Base-by-base conservation (phyloP, 192 early-diverging fungal species). In the Coemansia sp. region DNA sequence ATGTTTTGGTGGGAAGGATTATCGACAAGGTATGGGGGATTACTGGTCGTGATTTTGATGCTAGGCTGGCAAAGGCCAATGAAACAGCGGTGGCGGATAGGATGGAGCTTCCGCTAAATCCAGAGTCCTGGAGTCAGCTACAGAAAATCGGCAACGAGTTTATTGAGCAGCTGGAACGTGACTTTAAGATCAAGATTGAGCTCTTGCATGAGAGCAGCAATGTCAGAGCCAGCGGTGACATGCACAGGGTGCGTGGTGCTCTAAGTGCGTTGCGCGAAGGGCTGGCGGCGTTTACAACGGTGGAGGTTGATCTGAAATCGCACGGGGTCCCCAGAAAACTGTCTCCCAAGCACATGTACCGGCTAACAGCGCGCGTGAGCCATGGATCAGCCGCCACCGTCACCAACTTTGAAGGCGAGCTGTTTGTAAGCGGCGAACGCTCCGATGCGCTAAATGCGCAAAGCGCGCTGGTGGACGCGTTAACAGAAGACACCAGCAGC, bases 11-110 rank as follows among this genome's bases (percentile, higher is more conserved):
- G 5, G 57, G 65, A 32, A 51, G 79, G 58, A 76, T 82, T 30
- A 64, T 82, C 28, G 52, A 61, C 51, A 45, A 64, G 0, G 68
- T 76, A 29, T 82, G 79, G 79, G 70, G 79, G 5, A 71, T 73
- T 3, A 70, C 71, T 10, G 28, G 36, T 1, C 55, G 56, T 12
- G 56, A 66, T 1, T 25, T 82, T 2, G 66, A 64, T 14, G 38
- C 30, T 8, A 48, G 67, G 42, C 58, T 68, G 6, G 50, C 49
- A 30, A 61, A 56, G 60, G 50, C 36, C 16, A 56, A 55, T 7
- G 38, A 63, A 22, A 56, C n/a, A 17, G 56, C 49, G 0, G 65
- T 56, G 28, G 38, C 60, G 28, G 66, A 68, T 4, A 68, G 71
- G 0, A 52, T 82, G 40, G 45, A 54, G 48, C 54, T 82, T 67